A percentile compares a stretch with the other conserved stretches of the same genome.
phyloP scores from a whole-genome alignment of 106 monocot species.

The Allium cepa region DNA sequence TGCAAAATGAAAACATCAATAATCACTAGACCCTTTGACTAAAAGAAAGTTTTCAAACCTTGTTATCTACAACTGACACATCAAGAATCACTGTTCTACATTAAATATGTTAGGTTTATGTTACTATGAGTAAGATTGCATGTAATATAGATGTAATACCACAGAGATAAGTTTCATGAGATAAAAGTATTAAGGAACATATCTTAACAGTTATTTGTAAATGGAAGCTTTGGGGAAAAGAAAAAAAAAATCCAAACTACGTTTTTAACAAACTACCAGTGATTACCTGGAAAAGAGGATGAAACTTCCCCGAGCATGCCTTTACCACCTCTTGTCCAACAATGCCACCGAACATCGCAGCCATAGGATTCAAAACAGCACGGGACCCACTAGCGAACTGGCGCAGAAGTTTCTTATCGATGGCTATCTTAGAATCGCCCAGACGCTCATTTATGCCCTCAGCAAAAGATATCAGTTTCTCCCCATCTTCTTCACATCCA shows the following conservation, averaged over 20 bases:
- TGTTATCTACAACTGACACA: too few species aligned
- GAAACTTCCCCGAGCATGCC: constrained; percentile 71
- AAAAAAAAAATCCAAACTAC: too few species aligned
- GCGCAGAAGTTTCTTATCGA: constrained; percentile 41
- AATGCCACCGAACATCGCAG: constrained; percentile 74
- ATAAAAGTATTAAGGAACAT: background rate
- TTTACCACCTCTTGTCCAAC: constrained; percentile 70
- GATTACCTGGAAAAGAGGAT: constrained; percentile 62
- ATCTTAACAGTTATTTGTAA: background rate
- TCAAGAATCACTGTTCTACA: too few species aligned
- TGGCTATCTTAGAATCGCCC: constrained; percentile 28
- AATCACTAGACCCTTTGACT: too few species aligned
- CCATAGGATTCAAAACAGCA: constrained; percentile 74
- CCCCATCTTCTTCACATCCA: constrained; percentile 51
- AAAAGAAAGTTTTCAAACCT: too few species aligned
- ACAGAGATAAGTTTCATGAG: constrained; percentile 6
- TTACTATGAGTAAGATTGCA: too few species aligned
- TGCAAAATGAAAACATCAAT: constrained; percentile 10
- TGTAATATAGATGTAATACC: background rate
- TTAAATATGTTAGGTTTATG: too few species aligned
- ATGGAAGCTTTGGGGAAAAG: too few species aligned
- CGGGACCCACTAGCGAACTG: constrained; percentile 59
- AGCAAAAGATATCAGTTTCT: constrained; percentile 31
- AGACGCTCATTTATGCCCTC: constrained; percentile 29
- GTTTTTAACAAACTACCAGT: too few species aligned